These are phyloP conservation scores for Voacanga thouarsii DNA, from an alignment of 257 asterid species.

Conservation along the genomic window DNA sequence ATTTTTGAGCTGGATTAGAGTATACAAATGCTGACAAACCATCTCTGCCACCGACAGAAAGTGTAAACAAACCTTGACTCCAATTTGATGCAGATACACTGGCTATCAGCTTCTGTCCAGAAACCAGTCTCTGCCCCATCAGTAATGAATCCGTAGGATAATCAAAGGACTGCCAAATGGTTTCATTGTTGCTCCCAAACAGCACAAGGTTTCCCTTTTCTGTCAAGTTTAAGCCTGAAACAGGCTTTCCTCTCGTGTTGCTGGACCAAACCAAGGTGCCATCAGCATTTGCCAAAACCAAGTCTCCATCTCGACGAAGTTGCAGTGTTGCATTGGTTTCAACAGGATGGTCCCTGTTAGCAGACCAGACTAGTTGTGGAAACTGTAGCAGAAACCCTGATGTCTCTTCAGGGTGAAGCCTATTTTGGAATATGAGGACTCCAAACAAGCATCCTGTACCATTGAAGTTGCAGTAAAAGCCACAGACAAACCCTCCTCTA, in stretches of 20 bases:
- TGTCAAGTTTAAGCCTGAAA: constrained; percentile 18
- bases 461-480: not conserved
- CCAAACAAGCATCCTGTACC: not conserved
- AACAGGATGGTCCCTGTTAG: constrained; percentile 3
- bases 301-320: not conserved
- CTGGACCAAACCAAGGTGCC: constrained; percentile 16
- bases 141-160: constrained; percentile 19
- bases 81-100: constrained; percentile 12
- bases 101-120: constrained; percentile 15
- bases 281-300: constrained; percentile 9
- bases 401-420: too few species aligned
- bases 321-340: not conserved
- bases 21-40: not conserved
- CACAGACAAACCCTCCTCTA: not conserved
- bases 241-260: constrained; percentile 14
- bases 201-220: constrained; percentile 18
- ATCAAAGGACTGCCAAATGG: constrained; percentile 23
- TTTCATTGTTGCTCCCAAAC: constrained; percentile 12
- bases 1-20: constrained; percentile 21
- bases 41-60: not conserved
- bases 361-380: not conserved
- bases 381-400: not conserved
- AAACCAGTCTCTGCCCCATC: not conserved
- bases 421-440: not conserved
- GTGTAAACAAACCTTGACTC: constrained; percentile 10